Conservation (phyloP, 129 eudicot species). For the Oenanthe sinensis region DNA sequence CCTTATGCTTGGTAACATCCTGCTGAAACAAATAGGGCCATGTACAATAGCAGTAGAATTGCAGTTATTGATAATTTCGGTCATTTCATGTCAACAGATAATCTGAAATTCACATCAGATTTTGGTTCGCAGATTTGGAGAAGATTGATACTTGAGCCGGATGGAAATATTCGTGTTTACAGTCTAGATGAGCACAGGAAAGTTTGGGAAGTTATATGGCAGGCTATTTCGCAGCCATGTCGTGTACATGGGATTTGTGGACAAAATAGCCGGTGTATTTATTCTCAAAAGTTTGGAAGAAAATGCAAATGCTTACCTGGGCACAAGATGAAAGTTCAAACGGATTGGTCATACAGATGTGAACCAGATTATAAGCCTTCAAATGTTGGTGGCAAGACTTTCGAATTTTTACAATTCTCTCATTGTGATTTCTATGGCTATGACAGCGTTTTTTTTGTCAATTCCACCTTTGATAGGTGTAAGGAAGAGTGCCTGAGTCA, state of each 20-base stretch:
- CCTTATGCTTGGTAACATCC: no score
- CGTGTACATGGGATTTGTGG: slow-evolving; percentile 8
- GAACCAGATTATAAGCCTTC: no score
- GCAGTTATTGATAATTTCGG: slow-evolving; percentile 31
- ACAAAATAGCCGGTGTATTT: background rate
- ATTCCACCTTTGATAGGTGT: background rate
- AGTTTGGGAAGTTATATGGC: slow-evolving; percentile 8
- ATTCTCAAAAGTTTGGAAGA: background rate
- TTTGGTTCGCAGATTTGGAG: slow-evolving; percentile 26
- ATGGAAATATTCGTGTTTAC: slow-evolving; percentile 45
- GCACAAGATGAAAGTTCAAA: slow-evolving; percentile 1
- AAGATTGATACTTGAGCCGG: slow-evolving; percentile 40
- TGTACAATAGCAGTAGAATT: slow-evolving; percentile 35
- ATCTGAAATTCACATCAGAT: slow-evolving; percentile 24
- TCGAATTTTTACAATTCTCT: background rate
- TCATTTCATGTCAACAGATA: slow-evolving; percentile 32
- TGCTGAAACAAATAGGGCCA: slow-evolving; percentile 30
- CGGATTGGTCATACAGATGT: no score
- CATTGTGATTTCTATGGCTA: slow-evolving; percentile 7
- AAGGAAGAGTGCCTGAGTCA: slow-evolving; percentile 12
- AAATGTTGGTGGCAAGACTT: background rate
- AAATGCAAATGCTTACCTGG: slow-evolving; percentile 3
- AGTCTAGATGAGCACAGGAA: no score
- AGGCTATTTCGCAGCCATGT: slow-evolving; percentile 5
- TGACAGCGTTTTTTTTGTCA: background rate